phyloP scores from a whole-genome alignment of 2,329 filamentous ascomycete species.

The Aspergillus floridensis region DNA sequence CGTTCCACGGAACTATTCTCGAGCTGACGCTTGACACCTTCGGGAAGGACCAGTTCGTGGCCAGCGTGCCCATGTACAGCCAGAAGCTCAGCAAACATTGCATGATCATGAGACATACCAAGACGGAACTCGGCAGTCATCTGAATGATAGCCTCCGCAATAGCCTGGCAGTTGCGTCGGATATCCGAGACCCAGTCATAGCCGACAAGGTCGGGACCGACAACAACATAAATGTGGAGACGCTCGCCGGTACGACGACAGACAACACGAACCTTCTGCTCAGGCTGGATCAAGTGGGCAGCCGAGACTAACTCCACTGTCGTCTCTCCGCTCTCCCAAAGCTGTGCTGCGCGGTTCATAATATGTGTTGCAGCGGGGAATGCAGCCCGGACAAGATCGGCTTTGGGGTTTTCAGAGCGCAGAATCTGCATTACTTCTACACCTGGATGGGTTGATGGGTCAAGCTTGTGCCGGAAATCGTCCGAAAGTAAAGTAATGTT shows the following conservation, averaged over 20 bases:
- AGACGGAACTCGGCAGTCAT: constrained; percentile 33
- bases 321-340: constrained; percentile 28
- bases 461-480: constrained; percentile 39
- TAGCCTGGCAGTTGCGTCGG: constrained; percentile 32
- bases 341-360: constrained; percentile 28
- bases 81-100: constrained; percentile 30
- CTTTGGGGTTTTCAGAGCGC: constrained; percentile 32
- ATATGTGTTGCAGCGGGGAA: constrained; percentile 41
- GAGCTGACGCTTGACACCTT: constrained; percentile 20
- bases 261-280: constrained; percentile 12
- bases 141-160: constrained; percentile 38
- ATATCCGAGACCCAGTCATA: constrained; percentile 28
- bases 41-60: constrained; percentile 22
- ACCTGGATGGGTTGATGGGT: constrained; percentile 42
- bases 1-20: constrained; percentile 28
- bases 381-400: constrained; percentile 32
- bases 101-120: constrained; percentile 33
- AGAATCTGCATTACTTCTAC: constrained; percentile 44
- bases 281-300: constrained; percentile 12
- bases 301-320: constrained; percentile 16
- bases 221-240: constrained; percentile 27
- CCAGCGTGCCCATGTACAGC: constrained; percentile 26
- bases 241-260: constrained; percentile 17
- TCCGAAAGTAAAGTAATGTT: constrained; percentile 33
- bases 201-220: constrained; percentile 22